phyloP scores from a whole-genome alignment of 2,329 filamentous ascomycete genomes.

The Colletotrichum sp. region DNA sequence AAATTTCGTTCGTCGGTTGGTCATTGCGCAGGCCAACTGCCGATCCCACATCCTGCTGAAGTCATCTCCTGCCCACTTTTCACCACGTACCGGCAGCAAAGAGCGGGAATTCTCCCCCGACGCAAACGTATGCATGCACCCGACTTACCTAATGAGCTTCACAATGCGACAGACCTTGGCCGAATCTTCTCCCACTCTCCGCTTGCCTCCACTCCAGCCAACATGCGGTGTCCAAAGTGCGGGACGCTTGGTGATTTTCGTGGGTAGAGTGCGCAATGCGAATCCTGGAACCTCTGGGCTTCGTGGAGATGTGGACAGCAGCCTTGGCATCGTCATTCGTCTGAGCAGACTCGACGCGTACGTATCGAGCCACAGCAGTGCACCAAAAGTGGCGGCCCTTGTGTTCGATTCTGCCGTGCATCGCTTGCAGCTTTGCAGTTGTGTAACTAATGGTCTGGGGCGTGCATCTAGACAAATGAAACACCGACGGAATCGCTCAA shows the following conservation, averaged over 20 bases:
- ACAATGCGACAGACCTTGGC: background rate
- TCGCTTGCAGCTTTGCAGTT: no score
- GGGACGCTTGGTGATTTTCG: background rate
- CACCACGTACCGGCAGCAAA: background rate
- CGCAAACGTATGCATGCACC: background rate
- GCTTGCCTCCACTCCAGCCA: background rate
- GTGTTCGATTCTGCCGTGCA: no score
- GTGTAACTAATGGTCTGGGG: no score
- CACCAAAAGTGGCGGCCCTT: background rate
- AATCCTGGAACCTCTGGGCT: background rate
- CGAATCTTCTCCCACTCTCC: background rate
- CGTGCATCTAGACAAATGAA: no score
- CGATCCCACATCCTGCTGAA: background rate
- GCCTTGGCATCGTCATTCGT: background rate
- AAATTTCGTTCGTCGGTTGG: no score
- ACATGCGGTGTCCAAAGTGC: background rate
- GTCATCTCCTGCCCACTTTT: background rate
- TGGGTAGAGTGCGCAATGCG: background rate
- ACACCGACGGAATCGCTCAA: no score
- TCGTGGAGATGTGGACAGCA: background rate
- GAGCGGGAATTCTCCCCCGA: background rate
- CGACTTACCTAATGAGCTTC: background rate
- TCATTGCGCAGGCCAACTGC: no score
- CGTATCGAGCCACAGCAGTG: background rate
- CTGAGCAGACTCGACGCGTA: background rate